phyloP scores from a whole-genome alignment of 177 flowering plant species.

The Vitis hybrid region DNA sequence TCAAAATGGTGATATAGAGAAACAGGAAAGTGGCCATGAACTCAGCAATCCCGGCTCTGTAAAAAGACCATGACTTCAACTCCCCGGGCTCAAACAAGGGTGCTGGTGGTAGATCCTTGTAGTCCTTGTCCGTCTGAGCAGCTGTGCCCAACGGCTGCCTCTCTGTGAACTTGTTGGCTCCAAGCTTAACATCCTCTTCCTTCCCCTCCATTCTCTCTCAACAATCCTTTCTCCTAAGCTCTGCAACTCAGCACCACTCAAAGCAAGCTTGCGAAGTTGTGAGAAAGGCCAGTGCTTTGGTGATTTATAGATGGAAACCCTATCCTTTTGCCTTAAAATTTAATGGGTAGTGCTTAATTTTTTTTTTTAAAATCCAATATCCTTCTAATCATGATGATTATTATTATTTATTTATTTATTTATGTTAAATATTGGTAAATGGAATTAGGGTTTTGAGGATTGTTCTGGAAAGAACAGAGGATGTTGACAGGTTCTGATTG shows the following conservation, averaged over 20 bases:
- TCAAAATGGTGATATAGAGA: constrained; percentile 55
- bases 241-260: constrained; percentile 2
- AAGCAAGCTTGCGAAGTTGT: background rate
- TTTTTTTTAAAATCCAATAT: no score
- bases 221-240: background rate
- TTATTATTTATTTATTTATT: no score
- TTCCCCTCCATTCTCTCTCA: constrained; percentile 63
- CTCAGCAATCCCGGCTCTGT: constrained; percentile 63
- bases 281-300: no score
- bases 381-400: no score
- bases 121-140: constrained; percentile 55
- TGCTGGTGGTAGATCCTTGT: constrained; percentile 60
- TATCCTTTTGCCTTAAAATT: no score
- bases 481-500: constrained; percentile 32
- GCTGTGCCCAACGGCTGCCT: constrained; percentile 84
- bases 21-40: constrained; percentile 61
- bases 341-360: no score
- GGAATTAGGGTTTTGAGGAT: constrained; percentile 16
- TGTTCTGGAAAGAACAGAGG: constrained; percentile 40
- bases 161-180: constrained; percentile 85
- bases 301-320: no score
- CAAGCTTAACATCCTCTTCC: constrained; percentile 84
- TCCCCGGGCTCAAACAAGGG: constrained; percentile 57
- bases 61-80: constrained; percentile 54
- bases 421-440: background rate